A percentile compares a stretch with the other conserved stretches of the same genome.
Conservation (phyloP, 2,329 filamentous ascomycete species). For the Metarhizium humberi region DNA sequence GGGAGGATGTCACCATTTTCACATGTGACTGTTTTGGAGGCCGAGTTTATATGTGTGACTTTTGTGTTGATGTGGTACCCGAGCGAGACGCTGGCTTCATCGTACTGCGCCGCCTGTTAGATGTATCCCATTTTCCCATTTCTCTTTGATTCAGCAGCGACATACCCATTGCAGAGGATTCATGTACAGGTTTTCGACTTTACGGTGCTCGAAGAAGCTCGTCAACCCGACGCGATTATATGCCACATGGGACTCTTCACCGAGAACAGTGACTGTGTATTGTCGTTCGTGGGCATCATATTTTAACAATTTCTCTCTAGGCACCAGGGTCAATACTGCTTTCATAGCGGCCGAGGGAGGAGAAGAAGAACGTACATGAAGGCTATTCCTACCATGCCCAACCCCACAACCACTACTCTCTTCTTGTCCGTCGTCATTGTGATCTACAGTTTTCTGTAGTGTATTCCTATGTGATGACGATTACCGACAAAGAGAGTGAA, state of each 20-base stretch:
- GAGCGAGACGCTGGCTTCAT: constrained; percentile 57
- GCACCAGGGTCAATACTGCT: background rate
- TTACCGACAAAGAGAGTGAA: background rate
- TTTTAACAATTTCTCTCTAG: constrained; percentile 80
- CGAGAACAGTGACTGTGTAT: constrained; percentile 77
- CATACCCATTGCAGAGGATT: constrained; percentile 74
- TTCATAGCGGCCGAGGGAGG: background rate
- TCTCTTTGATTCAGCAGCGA: background rate
- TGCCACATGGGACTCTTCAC: constrained; percentile 78
- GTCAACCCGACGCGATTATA: constrained; percentile 89
- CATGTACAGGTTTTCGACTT: constrained; percentile 79
- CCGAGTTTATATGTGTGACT: constrained; percentile 54
- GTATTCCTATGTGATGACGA: background rate
- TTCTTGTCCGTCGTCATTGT: constrained; percentile 29
- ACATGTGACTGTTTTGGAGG: constrained; percentile 58
- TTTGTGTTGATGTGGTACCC: constrained; percentile 67
- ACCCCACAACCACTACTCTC: constrained; percentile 70
- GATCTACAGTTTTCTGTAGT: background rate
- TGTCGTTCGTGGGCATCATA: constrained; percentile 66
- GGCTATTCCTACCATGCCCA: constrained; percentile 73
- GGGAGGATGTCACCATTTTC: constrained; percentile 58
- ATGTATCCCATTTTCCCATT: no score
- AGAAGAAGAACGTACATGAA: constrained; percentile 59
- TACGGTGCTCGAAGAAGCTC: constrained; percentile 78
- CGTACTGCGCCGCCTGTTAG: constrained; percentile 41